Evolutionary conservation across 208 protist species (phyloP).

Genomic region (Leptomonas pyrrhocoris): DNA sequence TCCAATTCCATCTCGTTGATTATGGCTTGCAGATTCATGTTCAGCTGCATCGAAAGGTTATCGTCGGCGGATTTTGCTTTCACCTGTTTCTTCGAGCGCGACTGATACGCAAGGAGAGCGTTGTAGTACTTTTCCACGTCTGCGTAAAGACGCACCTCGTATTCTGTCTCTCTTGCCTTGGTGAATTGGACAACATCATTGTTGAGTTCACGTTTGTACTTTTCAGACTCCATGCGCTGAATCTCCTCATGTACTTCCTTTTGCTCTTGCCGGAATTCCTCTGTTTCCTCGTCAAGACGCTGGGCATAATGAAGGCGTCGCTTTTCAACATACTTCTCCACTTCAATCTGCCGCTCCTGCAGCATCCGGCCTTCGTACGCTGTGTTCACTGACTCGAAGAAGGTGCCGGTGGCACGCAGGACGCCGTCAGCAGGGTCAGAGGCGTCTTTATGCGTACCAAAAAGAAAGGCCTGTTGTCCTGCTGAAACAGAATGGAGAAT

Average conservation of each 20-base stretch:
- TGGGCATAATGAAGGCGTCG: slow-evolving; percentile 37
- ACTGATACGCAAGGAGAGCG: slow-evolving; percentile 40
- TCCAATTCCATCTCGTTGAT: slow-evolving; percentile 36
- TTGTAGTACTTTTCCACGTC: slow-evolving; percentile 50
- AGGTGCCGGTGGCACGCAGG: slow-evolving; percentile 32
- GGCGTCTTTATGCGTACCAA: slow-evolving; percentile 23
- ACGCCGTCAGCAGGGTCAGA: slow-evolving; percentile 9
- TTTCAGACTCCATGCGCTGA: slow-evolving; percentile 38
- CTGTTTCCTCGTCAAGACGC: slow-evolving; percentile 51
- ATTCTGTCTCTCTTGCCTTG: slow-evolving; percentile 38
- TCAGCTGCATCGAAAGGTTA: slow-evolving; percentile 31
- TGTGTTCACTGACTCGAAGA: slow-evolving; percentile 49
- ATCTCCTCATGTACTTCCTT: slow-evolving; percentile 51
- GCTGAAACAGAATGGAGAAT: slow-evolving; percentile 27
- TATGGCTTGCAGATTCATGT: slow-evolving; percentile 22
- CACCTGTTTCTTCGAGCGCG: slow-evolving; percentile 6
- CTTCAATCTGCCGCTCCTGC: slow-evolving; percentile 38
- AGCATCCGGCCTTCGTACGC: slow-evolving; percentile 40
- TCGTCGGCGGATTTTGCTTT: not conserved
- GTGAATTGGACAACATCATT: slow-evolving; percentile 48
- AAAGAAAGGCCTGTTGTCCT: slow-evolving; percentile 33
- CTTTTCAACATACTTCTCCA: slow-evolving; percentile 38
- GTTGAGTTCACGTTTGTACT: slow-evolving; percentile 44
- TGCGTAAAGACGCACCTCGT: slow-evolving; percentile 31
- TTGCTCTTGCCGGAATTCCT: slow-evolving; percentile 55